Evolutionary conservation across 345 rosid genomes (phyloP).

Genomic region (Brassica rapa): DNA sequence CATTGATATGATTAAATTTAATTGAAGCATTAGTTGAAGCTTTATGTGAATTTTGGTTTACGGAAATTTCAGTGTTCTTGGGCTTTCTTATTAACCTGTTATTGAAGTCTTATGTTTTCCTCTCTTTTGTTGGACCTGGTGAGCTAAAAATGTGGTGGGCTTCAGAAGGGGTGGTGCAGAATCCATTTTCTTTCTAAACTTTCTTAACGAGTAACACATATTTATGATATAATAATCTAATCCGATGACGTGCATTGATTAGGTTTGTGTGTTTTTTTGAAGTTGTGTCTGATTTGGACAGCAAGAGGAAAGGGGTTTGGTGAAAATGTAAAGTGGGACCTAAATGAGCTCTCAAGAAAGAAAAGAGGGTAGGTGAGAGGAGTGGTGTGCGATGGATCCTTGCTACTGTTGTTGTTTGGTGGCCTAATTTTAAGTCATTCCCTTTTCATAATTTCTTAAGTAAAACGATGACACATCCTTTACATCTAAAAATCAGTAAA

Average conservation of each 20-base stretch:
- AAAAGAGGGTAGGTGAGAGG: slow-evolving; percentile 42
- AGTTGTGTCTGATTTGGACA: slow-evolving; percentile 29
- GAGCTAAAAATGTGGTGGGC: background rate
- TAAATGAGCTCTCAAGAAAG: slow-evolving; percentile 3
- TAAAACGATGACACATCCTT: slow-evolving; percentile 18
- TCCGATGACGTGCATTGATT: slow-evolving; percentile 24
- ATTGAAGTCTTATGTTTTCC: background rate
- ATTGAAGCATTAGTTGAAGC: background rate
- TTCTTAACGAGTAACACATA: background rate
- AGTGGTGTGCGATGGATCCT: slow-evolving; percentile 41
- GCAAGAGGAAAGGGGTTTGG: slow-evolving; percentile 37
- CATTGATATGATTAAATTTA: background rate
- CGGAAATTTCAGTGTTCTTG: background rate
- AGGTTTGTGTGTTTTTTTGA: slow-evolving; percentile 22
- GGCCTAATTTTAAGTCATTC: slow-evolving; percentile 36
- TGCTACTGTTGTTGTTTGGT: slow-evolving; percentile 40
- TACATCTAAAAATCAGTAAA: slow-evolving; percentile 6
- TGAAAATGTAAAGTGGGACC: slow-evolving; percentile 35
- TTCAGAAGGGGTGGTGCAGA: background rate
- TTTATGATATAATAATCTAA: background rate
- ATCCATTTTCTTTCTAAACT: background rate
- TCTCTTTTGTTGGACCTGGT: background rate
- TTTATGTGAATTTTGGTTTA: background rate
- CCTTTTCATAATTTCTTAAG: slow-evolving; percentile 8
- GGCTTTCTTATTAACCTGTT: background rate